Percentiles rank a stretch among this genome's conserved stretches.
Evolutionary conservation across 768 basidiomycete species (phyloP).

Genomic region (Pleurotus salmoneostramineus): DNA sequence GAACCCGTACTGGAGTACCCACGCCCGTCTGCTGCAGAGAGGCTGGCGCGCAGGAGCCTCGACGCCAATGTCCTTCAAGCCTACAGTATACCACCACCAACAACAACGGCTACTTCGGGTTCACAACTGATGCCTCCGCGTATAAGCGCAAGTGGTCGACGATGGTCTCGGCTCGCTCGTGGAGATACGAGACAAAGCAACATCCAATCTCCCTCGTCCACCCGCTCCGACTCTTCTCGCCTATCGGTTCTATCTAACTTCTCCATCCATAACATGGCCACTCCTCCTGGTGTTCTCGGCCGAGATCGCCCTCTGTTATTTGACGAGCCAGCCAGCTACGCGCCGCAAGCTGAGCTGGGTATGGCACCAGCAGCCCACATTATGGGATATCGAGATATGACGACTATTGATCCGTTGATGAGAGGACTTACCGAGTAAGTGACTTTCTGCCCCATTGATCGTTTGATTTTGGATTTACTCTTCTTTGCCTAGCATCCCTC

Average conservation of each 20-base stretch:
- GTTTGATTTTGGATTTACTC: background rate
- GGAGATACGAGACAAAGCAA: slow-evolving; percentile 16
- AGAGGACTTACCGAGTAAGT: background rate
- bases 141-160: background rate
- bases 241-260: slow-evolving; percentile 38
- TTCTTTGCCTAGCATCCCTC: background rate
- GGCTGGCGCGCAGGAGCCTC: slow-evolving; percentile 6
- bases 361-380: background rate
- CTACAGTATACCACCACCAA: background rate
- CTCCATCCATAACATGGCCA: slow-evolving; percentile 33
- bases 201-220: slow-evolving; percentile 19
- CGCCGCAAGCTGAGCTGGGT: slow-evolving; percentile 8
- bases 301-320: slow-evolving; percentile 32
- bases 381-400: background rate
- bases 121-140: background rate
- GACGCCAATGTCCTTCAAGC: slow-evolving; percentile 3
- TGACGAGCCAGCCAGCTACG: slow-evolving; percentile 35
- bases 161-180: slow-evolving; percentile 8
- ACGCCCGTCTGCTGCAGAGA: background rate
- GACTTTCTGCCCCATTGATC: too few relatives aligned
- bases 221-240: slow-evolving; percentile 21
- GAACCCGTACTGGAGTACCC: slow-evolving; percentile 6
- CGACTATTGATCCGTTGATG: background rate
- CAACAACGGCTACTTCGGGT: slow-evolving; percentile 2
- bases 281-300: slow-evolving; percentile 25